Conservation (phyloP, 306 rosid species). For the Acacia crassicarpa region DNA sequence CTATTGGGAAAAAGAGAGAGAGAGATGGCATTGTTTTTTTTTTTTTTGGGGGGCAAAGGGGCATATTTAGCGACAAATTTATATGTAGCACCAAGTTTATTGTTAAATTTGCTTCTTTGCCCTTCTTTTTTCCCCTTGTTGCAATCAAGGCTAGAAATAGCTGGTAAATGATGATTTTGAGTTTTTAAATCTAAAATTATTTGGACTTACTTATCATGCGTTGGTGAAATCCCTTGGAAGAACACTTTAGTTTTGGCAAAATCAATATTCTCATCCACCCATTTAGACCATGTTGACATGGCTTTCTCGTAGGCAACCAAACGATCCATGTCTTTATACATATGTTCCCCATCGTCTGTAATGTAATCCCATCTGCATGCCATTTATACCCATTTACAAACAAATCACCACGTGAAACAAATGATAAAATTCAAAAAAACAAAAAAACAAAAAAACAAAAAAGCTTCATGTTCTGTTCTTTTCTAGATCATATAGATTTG, state of each 20-base stretch:
- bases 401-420: background rate
- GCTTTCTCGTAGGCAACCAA: slow-evolving; percentile 33
- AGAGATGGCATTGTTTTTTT: too few relatives aligned
- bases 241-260: slow-evolving; percentile 27
- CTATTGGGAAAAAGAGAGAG: too few relatives aligned
- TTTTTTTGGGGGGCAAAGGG: too few relatives aligned
- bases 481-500: background rate
- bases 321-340: slow-evolving; percentile 37
- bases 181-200: background rate
- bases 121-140: background rate
- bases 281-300: slow-evolving; percentile 32
- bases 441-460: background rate
- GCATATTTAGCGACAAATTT: too few relatives aligned
- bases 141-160: background rate
- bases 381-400: background rate
- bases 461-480: background rate
- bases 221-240: slow-evolving; percentile 38
- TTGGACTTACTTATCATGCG: slow-evolving; percentile 38
- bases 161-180: background rate
- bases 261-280: slow-evolving; percentile 38
- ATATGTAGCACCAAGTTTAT: too few relatives aligned
- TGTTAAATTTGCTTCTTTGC: too few relatives aligned
- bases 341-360: slow-evolving; percentile 7
- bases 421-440: background rate
- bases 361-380: slow-evolving; percentile 40